Base-by-base conservation (phyloP, 2,329 filamentous ascomycete species). In the Beauveria australis region DNA sequence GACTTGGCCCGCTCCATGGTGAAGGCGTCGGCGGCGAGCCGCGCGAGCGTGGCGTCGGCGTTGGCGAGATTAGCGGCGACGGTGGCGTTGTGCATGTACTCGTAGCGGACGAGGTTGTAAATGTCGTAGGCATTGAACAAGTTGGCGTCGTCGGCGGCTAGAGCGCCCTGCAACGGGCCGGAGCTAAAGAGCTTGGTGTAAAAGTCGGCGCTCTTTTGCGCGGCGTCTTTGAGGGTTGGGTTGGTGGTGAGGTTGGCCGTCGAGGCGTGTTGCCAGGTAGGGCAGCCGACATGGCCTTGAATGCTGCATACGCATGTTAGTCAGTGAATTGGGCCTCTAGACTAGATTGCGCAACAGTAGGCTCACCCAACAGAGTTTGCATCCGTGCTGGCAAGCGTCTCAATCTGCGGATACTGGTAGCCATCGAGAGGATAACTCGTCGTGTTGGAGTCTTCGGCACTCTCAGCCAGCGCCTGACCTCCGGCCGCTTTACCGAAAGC, bases 381-480 rank as follows among this genome's bases (percentile, higher is more conserved):
- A 61, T 84, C 80, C 6, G 72, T 65, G 0, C 63, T 71, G 1
- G 79, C 75, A 8, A 86, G 71, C 0, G 82, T 80, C 49, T 80
- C 75, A 43, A 96, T 76, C 1, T 83, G 83, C 19, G 93, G 88
- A 65, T 95, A 85, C 70, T 96, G 92, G 69, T 92, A 96, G 10
- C 91, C 91, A 59, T 82, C 76, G 67, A 96, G 73, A 0, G 92
- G 92, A 46, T 84, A 83, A 28, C 85, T 75, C 6, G 89, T 75
- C 12, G 84, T 64, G 24, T 53, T 60, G 6, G 62, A 59, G 2
- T 61, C 44, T 5, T 59, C 59, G 40, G 68, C 66, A 48, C 72
- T 67, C 43, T 78, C 81, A 63, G 83, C 77, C 14, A 81, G 76
- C 41, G 71, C 69, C 10, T 62, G 49, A 24, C 70, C 71, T 4